Evolutionary conservation across 805 yeast species (phyloP), one percentile per base, ranked within the genome.

Genomic region (Sugiyamaella mastotermitis): DNA sequence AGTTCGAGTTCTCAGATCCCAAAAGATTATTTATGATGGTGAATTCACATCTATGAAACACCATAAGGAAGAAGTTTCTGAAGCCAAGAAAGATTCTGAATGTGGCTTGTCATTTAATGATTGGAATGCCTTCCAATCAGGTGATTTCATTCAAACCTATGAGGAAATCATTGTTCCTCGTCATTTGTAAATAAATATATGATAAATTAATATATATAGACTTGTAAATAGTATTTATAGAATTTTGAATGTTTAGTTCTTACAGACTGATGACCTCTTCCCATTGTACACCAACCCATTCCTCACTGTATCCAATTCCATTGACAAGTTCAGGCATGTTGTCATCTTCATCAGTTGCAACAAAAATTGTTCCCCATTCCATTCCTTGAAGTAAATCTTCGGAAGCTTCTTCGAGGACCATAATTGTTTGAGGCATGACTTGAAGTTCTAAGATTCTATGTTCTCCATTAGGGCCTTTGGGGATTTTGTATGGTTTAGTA

Each of bases 301-400:
- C 95, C 52, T 80, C 82, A 1, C 77, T 73, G 51, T 84, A 85
- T 0, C 85, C 95, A n/a, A 84, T 87, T 29, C 75, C 73, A 40
- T 76, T 66, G 5, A 63, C 71, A 31, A 76, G 60, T 18, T 57
- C 45, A 2, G 62, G 57, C 4, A 86, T 80, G 11, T 67, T 60
- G 44, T 65, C 75, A 54, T 84, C 94, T 47, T 76, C 79, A 5
- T 62, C 60, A 49, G 84, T 87, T 0, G 96, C 84, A 1, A 90
- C 83, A 18, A 85, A 64, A 21, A 92, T 83, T 0, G 97, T 83
- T 1, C 97, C 97, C 98, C 98, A 92, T 46, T 90, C 94, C 94
- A 90, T 90, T 9, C 97, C 97, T 30, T 71, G 51, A 2, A 83
- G 64, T 51, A 41, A 58, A 53, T 49, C 62, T 35, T 57, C 64